Evolutionary conservation across 225 moss, liverwort and hornwort genomes (phyloP), one percentile per base, ranked within the genome.

Genomic region (Neckera pumila): DNA sequence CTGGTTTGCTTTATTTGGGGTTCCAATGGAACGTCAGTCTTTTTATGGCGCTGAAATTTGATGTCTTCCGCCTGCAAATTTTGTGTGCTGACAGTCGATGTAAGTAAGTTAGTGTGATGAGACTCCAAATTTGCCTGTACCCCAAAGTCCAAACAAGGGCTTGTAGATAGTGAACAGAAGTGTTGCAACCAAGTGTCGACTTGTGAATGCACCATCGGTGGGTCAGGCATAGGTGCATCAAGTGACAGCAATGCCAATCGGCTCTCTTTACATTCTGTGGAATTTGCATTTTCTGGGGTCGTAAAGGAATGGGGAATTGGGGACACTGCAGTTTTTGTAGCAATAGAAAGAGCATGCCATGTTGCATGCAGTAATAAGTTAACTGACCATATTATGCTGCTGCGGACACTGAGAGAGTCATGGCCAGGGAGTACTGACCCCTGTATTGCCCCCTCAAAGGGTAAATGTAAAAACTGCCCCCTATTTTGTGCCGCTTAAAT

Each of bases 171-270:
- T n/a, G n/a, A n/a, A n/a, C n/a, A n/a, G n/a, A n/a, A n/a, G n/a
- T n/a, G n/a, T n/a, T n/a, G n/a, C n/a, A n/a, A 31, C 49, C 40
- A 88, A 40, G 51, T 70, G 70, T 51, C 34, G 1, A 18, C 4
- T 65, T 69, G 2, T 9, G 2, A 5, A 7, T 30, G 74, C 19
- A 19, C 0, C 31, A 3, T 45, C 0, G 12, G 3, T n/a, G n/a
- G 47, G 66, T 1, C 11, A 13, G 60, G 4, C 60, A 58, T 17
- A 12, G 59, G 40, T 51, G 69, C 40, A 33, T 30, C 60, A 31
- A 67, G 60, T 33, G 79, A 40, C 70, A 85, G 61, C 79, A 85
- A 61, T 34, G 79, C 53, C 22, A 42, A 20, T 80, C 1, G 12
- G 30, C 85, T 85, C 16, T 21, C 27, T 71, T 70, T 5, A 7